Base-by-base conservation (phyloP, 805 yeast species). In the Barnettozyma siamensis region DNA sequence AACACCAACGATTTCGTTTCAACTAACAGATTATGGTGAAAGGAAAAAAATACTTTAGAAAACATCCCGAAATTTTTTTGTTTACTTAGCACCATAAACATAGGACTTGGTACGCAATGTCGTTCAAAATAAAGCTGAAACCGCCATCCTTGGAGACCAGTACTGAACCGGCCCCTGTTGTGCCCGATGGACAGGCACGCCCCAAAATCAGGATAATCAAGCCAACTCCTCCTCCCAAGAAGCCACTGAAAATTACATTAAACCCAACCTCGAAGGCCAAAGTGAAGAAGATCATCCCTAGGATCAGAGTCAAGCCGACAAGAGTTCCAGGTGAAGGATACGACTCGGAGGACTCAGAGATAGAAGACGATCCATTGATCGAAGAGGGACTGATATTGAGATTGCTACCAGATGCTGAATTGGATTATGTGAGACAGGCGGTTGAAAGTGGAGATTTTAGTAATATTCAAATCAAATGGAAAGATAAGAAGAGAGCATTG, bases 331-430 rank as follows among this genome's bases (percentile, higher is more conserved):
- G 96, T 5, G 96, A 91, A 53, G 98, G 98, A 1, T 91, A 91
- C 61, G 99, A 91, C 57, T 83, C 95, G 3, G 98, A 91, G 54
- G 97, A 95, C 16, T 95, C 96, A 0, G 98, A 91, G 50, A 68
- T 87, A 20, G 99, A 93, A 58, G 96, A 88, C 45, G 97, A 93
- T 56, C 98, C 99, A 1, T 65, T 88, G 46, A 67, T 88, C 8
- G 98, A 93, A 56, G 95, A 87, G 49, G 95, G 93, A 0, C 70
- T 93, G 2, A 70, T 88, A 1, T 60, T 93, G 33, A 70, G 99
- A 41, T 79, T 91, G 65, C 49, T 80, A n/a, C 70, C 72, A 2
- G 87, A 81, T 44, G 69, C 73, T 9, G 82, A 83, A 42, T 62
- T 86, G 29, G 96, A 86, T 42, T 77, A 75, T 45, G 75, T 91